These are phyloP conservation scores for Condylostoma magnum DNA, from an alignment of 169 alveolate species.

Conservation along the genomic window DNA sequence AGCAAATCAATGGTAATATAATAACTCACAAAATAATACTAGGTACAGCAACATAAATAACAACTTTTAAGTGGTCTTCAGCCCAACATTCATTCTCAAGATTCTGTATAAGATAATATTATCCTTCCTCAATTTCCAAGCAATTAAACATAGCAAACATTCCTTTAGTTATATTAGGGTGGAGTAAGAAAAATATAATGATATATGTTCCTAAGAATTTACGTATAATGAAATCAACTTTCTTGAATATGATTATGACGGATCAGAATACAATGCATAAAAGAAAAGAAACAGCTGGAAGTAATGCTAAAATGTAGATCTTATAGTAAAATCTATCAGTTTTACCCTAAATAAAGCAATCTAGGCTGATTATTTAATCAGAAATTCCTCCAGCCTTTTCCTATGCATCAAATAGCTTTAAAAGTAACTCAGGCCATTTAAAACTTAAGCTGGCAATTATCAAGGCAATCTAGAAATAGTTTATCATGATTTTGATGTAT, in stretches of 20 bases:
- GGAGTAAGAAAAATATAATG: slow-evolving; percentile 43
- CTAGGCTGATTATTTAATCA: too few species aligned
- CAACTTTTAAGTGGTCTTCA: slow-evolving; percentile 15
- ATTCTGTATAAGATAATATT: slow-evolving; percentile 20
- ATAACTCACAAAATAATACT: slow-evolving; percentile 41
- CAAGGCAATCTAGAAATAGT: background rate
- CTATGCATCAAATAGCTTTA: background rate
- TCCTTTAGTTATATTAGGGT: slow-evolving; percentile 44
- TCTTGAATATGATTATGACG: too few species aligned
- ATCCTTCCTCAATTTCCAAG: slow-evolving; percentile 27
- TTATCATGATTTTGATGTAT: background rate
- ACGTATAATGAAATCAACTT: too few species aligned
- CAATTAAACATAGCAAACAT: slow-evolving; percentile 42
- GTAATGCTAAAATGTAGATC: too few species aligned
- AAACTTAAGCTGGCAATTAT: background rate
- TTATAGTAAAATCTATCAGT: too few species aligned
- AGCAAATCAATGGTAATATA: slow-evolving; percentile 37
- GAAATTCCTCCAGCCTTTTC: slow-evolving; percentile 19
- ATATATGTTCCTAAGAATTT: slow-evolving; percentile 35
- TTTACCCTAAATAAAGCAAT: too few species aligned
- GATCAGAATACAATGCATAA: too few species aligned
- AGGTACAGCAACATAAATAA: slow-evolving; percentile 33
- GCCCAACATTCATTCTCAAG: slow-evolving; percentile 42
- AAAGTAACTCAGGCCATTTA: background rate
- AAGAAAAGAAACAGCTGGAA: too few species aligned